These are phyloP conservation scores for Panicum hallii DNA, from an alignment of 202 grass and related monocot genomes.

Conservation along the genomic window DNA sequence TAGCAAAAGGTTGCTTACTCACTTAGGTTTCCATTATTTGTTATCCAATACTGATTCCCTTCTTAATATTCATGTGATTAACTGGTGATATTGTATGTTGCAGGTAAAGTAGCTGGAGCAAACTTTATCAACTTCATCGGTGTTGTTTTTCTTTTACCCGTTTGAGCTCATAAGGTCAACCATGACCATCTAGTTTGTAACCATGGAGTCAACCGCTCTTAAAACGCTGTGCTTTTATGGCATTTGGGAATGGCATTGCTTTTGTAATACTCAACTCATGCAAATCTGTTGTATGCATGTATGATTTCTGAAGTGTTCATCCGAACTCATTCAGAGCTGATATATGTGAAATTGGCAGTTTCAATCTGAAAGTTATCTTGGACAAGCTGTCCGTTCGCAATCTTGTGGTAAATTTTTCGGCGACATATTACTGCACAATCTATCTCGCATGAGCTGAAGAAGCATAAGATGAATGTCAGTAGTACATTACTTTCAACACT, in stretches of 20 bases:
- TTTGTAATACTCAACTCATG: conserved; percentile 12
- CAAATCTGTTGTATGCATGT: background rate
- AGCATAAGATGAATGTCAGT: background rate
- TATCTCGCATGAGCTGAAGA: background rate
- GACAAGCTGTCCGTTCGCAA: background rate
- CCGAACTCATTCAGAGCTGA: background rate
- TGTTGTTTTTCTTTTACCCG: conserved; percentile 38
- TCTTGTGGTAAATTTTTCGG: background rate
- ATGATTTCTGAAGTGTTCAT: background rate
- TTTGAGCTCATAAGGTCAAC: conserved; percentile 67
- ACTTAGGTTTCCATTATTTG: background rate
- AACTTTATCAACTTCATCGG: conserved; percentile 40
- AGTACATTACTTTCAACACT: conserved; percentile 2
- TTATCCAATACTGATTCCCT: background rate
- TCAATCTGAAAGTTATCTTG: background rate
- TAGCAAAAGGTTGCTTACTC: background rate
- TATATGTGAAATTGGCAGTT: background rate
- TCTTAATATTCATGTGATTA: conserved; percentile 16
- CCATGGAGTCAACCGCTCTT: conserved; percentile 34
- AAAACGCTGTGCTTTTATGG: background rate
- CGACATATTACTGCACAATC: background rate
- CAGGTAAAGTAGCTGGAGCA: conserved; percentile 52
- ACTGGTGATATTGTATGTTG: conserved; percentile 28
- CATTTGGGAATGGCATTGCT: conserved; percentile 35
- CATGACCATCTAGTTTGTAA: conserved; percentile 57